Evolutionary conservation across 352 stramenopile species (phyloP).

Genomic region (Phytophthora multivora): DNA sequence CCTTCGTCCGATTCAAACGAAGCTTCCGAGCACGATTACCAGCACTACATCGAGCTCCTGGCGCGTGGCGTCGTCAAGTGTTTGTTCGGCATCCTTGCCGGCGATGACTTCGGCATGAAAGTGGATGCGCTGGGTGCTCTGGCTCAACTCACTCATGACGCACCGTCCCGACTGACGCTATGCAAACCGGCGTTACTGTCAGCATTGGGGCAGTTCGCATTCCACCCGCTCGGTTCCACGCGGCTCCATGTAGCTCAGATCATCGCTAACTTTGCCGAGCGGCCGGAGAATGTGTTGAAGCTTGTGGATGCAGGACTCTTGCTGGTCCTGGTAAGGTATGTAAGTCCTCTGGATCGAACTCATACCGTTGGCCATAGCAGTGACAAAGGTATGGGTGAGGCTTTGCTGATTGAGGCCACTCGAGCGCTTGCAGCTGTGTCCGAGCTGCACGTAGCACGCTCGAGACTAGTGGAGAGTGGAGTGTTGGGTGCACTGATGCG

Average conservation of each 20-base stretch:
- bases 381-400: constrained; percentile 29
- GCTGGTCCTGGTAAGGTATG: constrained; percentile 71
- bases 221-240: constrained; percentile 62
- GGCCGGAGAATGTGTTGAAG: constrained; percentile 73
- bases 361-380: constrained; percentile 18
- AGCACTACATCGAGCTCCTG: constrained; percentile 76
- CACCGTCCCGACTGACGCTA: constrained; percentile 66
- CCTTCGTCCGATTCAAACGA: neutral
- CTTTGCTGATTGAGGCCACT: constrained; percentile 61
- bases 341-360: constrained; percentile 47
- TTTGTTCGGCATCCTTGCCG: constrained; percentile 67
- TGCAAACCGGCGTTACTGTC: constrained; percentile 70
- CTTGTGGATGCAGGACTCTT: constrained; percentile 72
- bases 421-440: constrained; percentile 67
- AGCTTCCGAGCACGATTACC: constrained; percentile 48
- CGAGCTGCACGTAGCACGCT: constrained; percentile 58
- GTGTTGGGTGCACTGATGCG: constrained; percentile 63
- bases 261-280: constrained; percentile 78
- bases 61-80: constrained; percentile 75
- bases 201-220: constrained; percentile 65
- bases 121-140: constrained; percentile 72
- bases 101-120: constrained; percentile 77
- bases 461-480: constrained; percentile 63
- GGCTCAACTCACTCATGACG: constrained; percentile 65
- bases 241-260: constrained; percentile 70